Percentiles rank a stretch among this genome's conserved stretches.
Evolutionary conservation across 2,329 filamentous ascomycete species (phyloP).

Genomic region (Tolypocladium capitatum): DNA sequence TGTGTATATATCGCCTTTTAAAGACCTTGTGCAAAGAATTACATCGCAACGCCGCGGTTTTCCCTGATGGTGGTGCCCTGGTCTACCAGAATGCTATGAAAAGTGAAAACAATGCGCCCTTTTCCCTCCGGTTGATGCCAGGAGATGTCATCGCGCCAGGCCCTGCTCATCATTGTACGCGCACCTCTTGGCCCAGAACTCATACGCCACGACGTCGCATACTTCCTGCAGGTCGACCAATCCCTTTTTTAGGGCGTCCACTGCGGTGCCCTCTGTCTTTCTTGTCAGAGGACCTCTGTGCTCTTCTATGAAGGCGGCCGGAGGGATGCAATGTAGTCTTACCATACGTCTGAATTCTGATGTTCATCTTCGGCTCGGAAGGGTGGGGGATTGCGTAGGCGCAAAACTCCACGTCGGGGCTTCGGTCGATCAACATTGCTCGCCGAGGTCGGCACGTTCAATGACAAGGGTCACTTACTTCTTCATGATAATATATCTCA

Average conservation of each 20-base stretch:
- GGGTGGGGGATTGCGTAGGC: constrained; percentile 97
- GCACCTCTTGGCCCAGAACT: constrained; percentile 54
- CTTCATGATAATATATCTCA: constrained; percentile 96
- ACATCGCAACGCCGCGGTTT: constrained; percentile 18
- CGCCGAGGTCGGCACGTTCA: not conserved
- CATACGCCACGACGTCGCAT: constrained; percentile 86
- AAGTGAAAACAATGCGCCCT: not conserved
- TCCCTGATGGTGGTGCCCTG: constrained; percentile 6
- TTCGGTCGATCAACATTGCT: constrained; percentile 23
- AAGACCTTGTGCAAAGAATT: constrained; percentile 9
- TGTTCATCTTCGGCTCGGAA: constrained; percentile 90
- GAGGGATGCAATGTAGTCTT: constrained; percentile 16
- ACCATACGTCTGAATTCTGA: constrained; percentile 96
- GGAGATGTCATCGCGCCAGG: constrained; percentile 15
- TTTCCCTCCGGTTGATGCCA: constrained; percentile 1
- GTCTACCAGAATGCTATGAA: not conserved
- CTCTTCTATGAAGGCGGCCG: not conserved
- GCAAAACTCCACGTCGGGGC: constrained; percentile 93
- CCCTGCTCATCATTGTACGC: constrained; percentile 21
- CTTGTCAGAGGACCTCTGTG: constrained; percentile 4
- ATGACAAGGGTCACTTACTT: constrained; percentile 51
- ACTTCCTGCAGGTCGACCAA: constrained; percentile 78
- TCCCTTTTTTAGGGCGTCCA: constrained; percentile 81
- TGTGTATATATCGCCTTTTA: constrained; percentile 20
- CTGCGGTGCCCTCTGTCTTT: constrained; percentile 57